A percentile compares a stretch with the other conserved stretches of the same genome.
Evolutionary conservation across 2,329 filamentous ascomycete species (phyloP).

Genomic region (Colletotrichum tofieldiae): DNA sequence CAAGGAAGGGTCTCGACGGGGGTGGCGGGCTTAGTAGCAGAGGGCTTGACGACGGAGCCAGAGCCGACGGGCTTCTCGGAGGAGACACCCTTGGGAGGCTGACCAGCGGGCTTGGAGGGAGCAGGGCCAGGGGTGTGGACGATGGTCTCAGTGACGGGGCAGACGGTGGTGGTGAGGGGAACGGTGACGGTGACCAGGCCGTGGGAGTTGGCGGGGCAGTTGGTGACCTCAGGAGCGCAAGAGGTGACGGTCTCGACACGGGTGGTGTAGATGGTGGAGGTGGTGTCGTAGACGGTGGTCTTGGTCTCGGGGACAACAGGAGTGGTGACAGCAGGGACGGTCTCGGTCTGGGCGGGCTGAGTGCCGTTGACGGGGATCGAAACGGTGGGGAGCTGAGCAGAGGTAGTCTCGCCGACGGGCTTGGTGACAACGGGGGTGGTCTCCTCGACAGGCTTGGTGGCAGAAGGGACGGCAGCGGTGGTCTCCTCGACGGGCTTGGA

Average conservation of each 20-base stretch:
- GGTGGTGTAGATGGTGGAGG: conserved; percentile 68
- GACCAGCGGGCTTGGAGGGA: conserved; percentile 29
- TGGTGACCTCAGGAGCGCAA: conserved; percentile 61
- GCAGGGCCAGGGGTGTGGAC: conserved; percentile 55
- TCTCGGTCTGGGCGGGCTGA: conserved; percentile 35
- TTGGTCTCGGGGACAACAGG: conserved; percentile 42
- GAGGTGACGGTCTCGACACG: conserved; percentile 65
- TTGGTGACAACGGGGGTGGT: conserved; percentile 24
- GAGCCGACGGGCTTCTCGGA: conserved; percentile 44
- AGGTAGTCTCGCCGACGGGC: conserved; percentile 42
- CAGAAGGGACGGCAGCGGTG: conserved; percentile 31
- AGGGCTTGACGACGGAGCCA: conserved; percentile 45
- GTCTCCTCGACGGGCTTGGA: conserved; percentile 42
- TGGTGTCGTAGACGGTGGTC: conserved; percentile 58
- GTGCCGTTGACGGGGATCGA: conserved; percentile 29
- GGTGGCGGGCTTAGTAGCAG: conserved; percentile 52
- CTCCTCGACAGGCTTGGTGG: conserved; percentile 32
- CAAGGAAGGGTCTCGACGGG: conserved; percentile 66
- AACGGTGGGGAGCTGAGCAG: conserved; percentile 28
- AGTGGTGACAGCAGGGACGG: conserved; percentile 44
- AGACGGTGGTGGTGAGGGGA: conserved; percentile 72
- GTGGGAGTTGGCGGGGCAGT: conserved; percentile 65
- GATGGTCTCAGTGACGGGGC: conserved; percentile 72
- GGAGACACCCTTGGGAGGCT: conserved; percentile 42
- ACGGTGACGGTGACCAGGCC: conserved; percentile 67